Conservation (phyloP, 2,329 filamentous ascomycete species). For the Penicillium sp. region DNA sequence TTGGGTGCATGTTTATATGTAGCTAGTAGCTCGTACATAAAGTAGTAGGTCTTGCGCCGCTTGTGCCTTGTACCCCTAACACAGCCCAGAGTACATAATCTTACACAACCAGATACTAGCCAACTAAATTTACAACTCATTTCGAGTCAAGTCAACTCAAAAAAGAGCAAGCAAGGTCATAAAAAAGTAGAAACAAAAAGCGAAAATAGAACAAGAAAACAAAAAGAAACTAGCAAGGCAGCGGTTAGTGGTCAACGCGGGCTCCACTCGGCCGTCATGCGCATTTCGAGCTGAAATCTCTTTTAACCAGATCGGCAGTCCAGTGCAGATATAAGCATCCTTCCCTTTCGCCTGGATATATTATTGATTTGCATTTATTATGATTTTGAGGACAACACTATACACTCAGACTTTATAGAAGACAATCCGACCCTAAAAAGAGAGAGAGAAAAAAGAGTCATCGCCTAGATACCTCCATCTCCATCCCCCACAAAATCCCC, state of each 20-base stretch:
- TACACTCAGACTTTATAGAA: background rate
- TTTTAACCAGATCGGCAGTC: background rate
- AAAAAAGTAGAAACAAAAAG: background rate
- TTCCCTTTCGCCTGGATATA: background rate
- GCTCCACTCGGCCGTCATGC: slow-evolving; percentile 1
- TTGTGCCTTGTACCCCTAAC: background rate
- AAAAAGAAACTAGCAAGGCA: background rate
- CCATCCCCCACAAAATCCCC: slow-evolving; percentile 9
- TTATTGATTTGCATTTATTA: background rate
- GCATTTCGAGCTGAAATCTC: slow-evolving; percentile 1
- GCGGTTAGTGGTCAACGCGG: background rate
- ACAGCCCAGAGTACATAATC: background rate
- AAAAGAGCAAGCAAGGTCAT: background rate
- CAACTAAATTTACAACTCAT: background rate
- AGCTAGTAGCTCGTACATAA: background rate
- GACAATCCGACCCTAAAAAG: background rate
- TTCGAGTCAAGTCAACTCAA: background rate
- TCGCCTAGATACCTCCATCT: background rate
- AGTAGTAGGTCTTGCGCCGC: background rate
- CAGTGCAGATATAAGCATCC: background rate
- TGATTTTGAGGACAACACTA: background rate
- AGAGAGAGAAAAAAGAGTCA: background rate
- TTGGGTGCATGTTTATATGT: background rate
- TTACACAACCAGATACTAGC: background rate
- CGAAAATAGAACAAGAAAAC: background rate